A percentile compares a stretch with the other conserved stretches of the same genome.
phyloP scores from a whole-genome alignment of 352 stramenopile species.

The Globisporangium carolinianum region DNA sequence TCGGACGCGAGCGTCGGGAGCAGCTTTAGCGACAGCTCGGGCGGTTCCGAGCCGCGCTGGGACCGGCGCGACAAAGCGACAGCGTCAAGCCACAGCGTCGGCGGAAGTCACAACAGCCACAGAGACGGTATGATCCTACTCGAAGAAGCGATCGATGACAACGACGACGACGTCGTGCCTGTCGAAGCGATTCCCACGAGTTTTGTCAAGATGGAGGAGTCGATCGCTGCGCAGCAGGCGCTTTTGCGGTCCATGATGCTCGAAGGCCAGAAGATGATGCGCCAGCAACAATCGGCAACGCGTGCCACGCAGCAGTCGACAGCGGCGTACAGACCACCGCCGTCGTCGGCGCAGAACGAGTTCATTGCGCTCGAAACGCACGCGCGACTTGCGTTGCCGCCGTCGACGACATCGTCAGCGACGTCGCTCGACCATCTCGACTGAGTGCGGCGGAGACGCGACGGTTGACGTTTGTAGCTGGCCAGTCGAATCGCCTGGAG shows the following conservation, averaged over 20 bases:
- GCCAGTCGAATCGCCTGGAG: no score
- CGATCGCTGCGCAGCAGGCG: conserved; percentile 67
- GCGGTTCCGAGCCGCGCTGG: conserved; percentile 11
- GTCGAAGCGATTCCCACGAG: conserved; percentile 52
- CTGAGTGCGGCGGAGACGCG: conserved; percentile 15
- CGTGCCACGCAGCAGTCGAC: neutral
- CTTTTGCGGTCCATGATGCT: conserved; percentile 67
- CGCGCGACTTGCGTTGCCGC: conserved; percentile 16
- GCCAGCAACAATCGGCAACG: conserved; percentile 5
- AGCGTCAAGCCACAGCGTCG: conserved; percentile 10
- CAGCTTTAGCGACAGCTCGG: conserved; percentile 26
- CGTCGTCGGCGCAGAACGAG: conserved; percentile 6
- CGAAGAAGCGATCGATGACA: conserved; percentile 12
- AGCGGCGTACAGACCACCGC: conserved; percentile 2
- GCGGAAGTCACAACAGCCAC: conserved; percentile 9
- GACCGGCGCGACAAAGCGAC: conserved; percentile 4
- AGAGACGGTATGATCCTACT: conserved; percentile 23
- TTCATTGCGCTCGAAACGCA: conserved; percentile 21
- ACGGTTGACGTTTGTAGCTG: no score
- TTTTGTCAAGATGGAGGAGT: conserved; percentile 74
- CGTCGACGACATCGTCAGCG: conserved; percentile 9
- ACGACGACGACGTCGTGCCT: conserved; percentile 35
- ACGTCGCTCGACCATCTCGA: neutral
- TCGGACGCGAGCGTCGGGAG: conserved; percentile 32
- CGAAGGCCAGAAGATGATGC: conserved; percentile 73